These are phyloP conservation scores for Kodamaea laetipori DNA, from an alignment of 805 yeast species.

Conservation along the genomic window DNA sequence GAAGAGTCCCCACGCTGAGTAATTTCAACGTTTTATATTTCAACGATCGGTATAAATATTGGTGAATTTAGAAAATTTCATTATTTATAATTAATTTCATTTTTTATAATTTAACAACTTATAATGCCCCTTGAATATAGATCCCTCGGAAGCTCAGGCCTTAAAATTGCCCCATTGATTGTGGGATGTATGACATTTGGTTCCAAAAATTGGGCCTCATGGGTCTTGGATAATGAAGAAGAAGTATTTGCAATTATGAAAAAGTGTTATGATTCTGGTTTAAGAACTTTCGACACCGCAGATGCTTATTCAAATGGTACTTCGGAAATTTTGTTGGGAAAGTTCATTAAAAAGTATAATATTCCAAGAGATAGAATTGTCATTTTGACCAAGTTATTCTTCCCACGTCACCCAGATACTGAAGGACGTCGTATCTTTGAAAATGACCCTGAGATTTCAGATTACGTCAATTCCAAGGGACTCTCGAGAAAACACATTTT, in stretches of 20 bases:
- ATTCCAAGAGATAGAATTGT: conserved; percentile 58
- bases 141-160: conserved; percentile 47
- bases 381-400: conserved; percentile 49
- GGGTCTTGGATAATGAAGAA: conserved; percentile 53
- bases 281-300: conserved; percentile 54
- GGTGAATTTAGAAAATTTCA: too few species aligned
- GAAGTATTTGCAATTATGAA: conserved; percentile 45
- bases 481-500: conserved; percentile 49
- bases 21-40: too few species aligned
- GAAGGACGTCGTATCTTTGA: conserved; percentile 6
- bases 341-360: conserved; percentile 51
- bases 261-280: conserved; percentile 45
- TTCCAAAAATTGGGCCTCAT: conserved; percentile 40
- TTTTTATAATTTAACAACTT: too few species aligned
- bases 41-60: too few species aligned
- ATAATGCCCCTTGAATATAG: conserved; percentile 12
- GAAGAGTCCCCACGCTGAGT: too few species aligned
- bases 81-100: too few species aligned
- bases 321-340: conserved; percentile 54
- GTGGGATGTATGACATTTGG: conserved; percentile 62
- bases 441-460: neutral
- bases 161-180: conserved; percentile 49
- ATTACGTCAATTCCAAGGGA: conserved; percentile 37
- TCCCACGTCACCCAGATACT: conserved; percentile 14
- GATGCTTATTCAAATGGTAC: conserved; percentile 49